Percentiles rank a stretch among this genome's conserved stretches.
These are phyloP conservation scores for Umbelopsis sp. DNA, from an alignment of 371 early-diverging fungal species.

Conservation along the genomic window DNA sequence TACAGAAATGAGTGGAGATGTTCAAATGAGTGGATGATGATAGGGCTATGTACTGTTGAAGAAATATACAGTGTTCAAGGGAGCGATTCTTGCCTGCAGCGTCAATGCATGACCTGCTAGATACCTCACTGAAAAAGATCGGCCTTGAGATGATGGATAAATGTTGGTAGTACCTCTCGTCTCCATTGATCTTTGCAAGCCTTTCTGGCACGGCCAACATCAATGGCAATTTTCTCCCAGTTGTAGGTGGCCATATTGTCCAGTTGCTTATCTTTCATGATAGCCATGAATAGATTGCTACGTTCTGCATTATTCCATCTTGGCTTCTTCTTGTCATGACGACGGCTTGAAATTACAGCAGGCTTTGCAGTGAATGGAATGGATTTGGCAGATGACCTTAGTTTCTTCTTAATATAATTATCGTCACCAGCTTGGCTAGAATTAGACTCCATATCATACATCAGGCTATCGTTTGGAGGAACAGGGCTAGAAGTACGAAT, in stretches of 20 bases:
- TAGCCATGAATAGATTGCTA: constrained; percentile 27
- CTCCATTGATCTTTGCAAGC: constrained; percentile 55
- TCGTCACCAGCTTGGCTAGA: not conserved
- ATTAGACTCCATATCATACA: not conserved
- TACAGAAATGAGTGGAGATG: too few relatives aligned
- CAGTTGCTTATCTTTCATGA: constrained; percentile 36
- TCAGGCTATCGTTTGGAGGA: not conserved
- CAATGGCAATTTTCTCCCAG: constrained; percentile 36
- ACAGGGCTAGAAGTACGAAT: not conserved
- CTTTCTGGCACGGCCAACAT: constrained; percentile 35
- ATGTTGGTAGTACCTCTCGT: constrained; percentile 37
- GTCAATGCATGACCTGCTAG: too few relatives aligned
- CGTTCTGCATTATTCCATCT: constrained; percentile 37
- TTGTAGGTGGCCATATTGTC: constrained; percentile 39
- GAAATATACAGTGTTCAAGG: too few relatives aligned
- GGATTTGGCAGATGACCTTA: not conserved
- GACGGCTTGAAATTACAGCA: not conserved
- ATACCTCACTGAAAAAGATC: not conserved
- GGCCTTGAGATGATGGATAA: constrained; percentile 16
- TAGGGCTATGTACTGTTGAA: too few relatives aligned
- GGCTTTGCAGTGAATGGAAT: not conserved
- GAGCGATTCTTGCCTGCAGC: too few relatives aligned
- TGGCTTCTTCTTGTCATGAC: constrained; percentile 29
- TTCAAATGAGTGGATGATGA: too few relatives aligned
- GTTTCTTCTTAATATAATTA: not conserved